Percentiles rank a stretch among this genome's conserved stretches.
phyloP scores from a whole-genome alignment of 495 filamentous ascomycete species.

The Penicillium robsamsonii region DNA sequence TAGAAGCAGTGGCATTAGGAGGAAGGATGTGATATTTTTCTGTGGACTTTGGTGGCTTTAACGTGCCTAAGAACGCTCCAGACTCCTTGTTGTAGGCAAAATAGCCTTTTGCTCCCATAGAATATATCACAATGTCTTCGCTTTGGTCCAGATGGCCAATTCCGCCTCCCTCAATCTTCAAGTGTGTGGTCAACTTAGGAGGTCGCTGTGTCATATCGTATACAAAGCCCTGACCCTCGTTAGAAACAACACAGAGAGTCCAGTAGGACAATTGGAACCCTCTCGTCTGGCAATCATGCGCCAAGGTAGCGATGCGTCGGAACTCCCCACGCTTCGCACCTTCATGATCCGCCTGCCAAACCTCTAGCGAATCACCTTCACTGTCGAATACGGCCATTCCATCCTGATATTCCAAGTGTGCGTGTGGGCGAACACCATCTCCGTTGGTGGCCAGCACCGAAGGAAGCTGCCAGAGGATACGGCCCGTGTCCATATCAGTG shows the following conservation, averaged over 20 bases:
- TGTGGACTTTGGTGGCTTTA: slow-evolving; percentile 30
- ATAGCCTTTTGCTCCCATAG: slow-evolving; percentile 38
- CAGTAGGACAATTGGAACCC: slow-evolving; percentile 41
- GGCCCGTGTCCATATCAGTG: slow-evolving; percentile 40
- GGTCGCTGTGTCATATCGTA: slow-evolving; percentile 43
- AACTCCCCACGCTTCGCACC: slow-evolving; percentile 36
- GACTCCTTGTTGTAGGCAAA: slow-evolving; percentile 34
- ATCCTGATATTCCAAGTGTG: slow-evolving; percentile 44
- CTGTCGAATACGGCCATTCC: slow-evolving; percentile 43
- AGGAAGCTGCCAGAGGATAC: slow-evolving; percentile 37
- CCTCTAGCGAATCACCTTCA: slow-evolving; percentile 39
- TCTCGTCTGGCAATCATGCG: slow-evolving; percentile 39
- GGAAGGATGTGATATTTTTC: slow-evolving; percentile 35
- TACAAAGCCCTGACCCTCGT: slow-evolving; percentile 37
- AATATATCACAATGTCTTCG: slow-evolving; percentile 38
- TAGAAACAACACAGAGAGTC: slow-evolving; percentile 44
- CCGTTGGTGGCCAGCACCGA: slow-evolving; percentile 30
- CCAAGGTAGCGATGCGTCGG: slow-evolving; percentile 35
- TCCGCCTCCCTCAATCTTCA: slow-evolving; percentile 33
- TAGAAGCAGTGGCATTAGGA: slow-evolving; percentile 17
- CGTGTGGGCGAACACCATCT: slow-evolving; percentile 34
- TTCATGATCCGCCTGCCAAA: slow-evolving; percentile 37
- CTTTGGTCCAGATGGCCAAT: slow-evolving; percentile 42
- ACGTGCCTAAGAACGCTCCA: slow-evolving; percentile 28
- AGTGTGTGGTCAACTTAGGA: slow-evolving; percentile 28